These are phyloP conservation scores for Abrus pulchellus DNA, from an alignment of 306 rosid genomes.

Conservation along the genomic window DNA sequence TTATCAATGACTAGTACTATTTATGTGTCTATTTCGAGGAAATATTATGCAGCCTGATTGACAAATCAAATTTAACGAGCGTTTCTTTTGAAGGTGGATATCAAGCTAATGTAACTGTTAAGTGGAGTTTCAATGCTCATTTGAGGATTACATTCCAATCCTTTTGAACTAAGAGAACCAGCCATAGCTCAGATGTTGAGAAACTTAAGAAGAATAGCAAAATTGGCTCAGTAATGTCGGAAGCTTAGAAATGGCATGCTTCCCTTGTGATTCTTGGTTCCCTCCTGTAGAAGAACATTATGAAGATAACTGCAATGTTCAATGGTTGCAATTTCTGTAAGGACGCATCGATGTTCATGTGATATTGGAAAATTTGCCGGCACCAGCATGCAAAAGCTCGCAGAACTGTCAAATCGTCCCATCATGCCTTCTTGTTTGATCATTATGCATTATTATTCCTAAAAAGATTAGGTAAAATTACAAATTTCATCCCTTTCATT, in stretches of 20 bases:
- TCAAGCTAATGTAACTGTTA: slow-evolving; percentile 60
- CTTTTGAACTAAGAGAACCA: slow-evolving; percentile 61
- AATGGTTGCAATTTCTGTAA: neutral
- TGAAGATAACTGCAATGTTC: slow-evolving; percentile 19
- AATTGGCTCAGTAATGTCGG: slow-evolving; percentile 35
- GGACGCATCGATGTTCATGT: neutral
- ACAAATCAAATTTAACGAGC: slow-evolving; percentile 20
- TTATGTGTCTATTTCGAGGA: slow-evolving; percentile 39
- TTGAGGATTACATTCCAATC: slow-evolving; percentile 47
- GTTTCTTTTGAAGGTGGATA: slow-evolving; percentile 67
- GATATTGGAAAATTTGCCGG: neutral
- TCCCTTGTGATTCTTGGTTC: slow-evolving; percentile 5
- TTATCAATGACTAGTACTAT: slow-evolving; percentile 1
- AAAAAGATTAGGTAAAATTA: neutral
- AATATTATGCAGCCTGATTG: slow-evolving; percentile 47
- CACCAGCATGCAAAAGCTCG: no score
- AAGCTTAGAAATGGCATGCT: slow-evolving; percentile 24
- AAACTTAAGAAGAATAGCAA: slow-evolving; percentile 36
- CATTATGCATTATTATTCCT: neutral
- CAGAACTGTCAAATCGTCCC: neutral
- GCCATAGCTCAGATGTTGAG: slow-evolving; percentile 61
- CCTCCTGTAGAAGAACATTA: no score
- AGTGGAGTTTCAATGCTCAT: slow-evolving; percentile 58
- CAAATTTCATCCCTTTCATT: neutral
- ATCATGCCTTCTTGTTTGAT: neutral